Conservation (phyloP, 768 basidiomycete genomes). For the Termitomyces sp. region DNA sequence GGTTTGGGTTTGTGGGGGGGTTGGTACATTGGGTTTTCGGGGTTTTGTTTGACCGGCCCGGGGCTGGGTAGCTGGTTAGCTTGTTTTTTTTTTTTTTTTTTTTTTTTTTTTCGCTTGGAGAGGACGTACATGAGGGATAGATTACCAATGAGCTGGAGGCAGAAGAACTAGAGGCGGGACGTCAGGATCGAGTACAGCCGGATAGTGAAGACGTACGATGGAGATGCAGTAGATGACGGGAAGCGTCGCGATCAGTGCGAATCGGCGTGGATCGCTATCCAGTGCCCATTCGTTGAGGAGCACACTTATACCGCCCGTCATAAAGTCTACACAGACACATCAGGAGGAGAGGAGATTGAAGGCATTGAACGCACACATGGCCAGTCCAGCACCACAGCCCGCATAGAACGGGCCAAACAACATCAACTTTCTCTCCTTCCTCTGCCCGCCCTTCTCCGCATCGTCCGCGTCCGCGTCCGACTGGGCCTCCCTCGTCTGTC, state of each 20-base stretch:
- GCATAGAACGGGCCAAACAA: constrained; percentile 69
- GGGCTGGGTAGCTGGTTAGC: no score
- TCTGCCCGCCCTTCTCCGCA: constrained; percentile 33
- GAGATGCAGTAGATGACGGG: constrained; percentile 78
- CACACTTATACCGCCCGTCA: constrained; percentile 51
- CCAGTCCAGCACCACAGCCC: constrained; percentile 59
- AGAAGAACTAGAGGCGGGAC: constrained; percentile 55
- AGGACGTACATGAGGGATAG: constrained; percentile 45
- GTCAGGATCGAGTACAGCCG: not conserved
- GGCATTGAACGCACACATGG: constrained; percentile 45
- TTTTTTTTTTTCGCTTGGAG: no score
- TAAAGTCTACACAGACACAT: constrained; percentile 37
- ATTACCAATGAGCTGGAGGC: constrained; percentile 64
- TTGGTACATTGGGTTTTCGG: no score
- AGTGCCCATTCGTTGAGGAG: constrained; percentile 64
- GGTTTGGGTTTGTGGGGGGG: no score
- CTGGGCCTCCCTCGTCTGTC: constrained; percentile 9
- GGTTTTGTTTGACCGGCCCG: no score
- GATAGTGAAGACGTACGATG: constrained; percentile 39
- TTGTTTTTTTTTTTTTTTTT: no score
- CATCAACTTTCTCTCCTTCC: constrained; percentile 38
- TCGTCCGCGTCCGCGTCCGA: constrained; percentile 19
- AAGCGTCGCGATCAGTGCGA: constrained; percentile 56
- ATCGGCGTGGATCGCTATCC: constrained; percentile 58
- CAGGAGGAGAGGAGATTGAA: not conserved